These are phyloP conservation scores for Russula virescens DNA, from an alignment of 768 basidiomycete species.

Conservation along the genomic window DNA sequence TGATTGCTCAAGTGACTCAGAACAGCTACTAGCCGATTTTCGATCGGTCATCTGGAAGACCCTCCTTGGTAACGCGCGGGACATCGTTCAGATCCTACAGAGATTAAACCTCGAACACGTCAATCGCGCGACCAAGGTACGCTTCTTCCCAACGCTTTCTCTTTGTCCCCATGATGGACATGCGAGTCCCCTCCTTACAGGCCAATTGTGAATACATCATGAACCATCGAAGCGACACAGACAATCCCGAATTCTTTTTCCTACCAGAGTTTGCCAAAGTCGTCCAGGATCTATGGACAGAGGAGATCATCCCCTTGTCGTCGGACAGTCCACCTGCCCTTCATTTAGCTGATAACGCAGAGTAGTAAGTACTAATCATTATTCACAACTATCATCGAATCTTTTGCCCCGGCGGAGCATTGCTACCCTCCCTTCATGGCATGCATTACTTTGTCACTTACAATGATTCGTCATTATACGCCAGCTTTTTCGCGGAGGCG, in stretches of 20 bases:
- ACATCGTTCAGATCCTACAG: neutral
- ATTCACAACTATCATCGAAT: no score
- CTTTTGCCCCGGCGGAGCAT: no score
- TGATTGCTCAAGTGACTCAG: conserved; percentile 48
- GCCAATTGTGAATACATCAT: conserved; percentile 1
- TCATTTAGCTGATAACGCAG: neutral
- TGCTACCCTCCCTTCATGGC: no score
- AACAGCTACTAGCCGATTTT: neutral
- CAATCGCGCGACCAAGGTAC: neutral
- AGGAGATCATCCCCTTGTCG: conserved; percentile 36
- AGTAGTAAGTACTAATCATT: conserved; percentile 9
- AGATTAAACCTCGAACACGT: no score
- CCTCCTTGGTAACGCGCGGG: conserved; percentile 1
- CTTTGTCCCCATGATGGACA: neutral
- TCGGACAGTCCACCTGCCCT: neutral
- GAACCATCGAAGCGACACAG: neutral
- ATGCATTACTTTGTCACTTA: neutral
- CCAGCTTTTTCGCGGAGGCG: conserved; percentile 80
- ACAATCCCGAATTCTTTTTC: conserved; percentile 28
- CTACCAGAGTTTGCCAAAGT: neutral
- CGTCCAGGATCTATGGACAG: conserved; percentile 8
- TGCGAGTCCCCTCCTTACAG: neutral
- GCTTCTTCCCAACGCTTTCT: neutral
- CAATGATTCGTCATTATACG: no score
- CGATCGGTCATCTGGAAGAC: conserved; percentile 1